Evolutionary conservation across 169 alveolate species (phyloP).

Genomic region (Plasmodium vivax): DNA sequence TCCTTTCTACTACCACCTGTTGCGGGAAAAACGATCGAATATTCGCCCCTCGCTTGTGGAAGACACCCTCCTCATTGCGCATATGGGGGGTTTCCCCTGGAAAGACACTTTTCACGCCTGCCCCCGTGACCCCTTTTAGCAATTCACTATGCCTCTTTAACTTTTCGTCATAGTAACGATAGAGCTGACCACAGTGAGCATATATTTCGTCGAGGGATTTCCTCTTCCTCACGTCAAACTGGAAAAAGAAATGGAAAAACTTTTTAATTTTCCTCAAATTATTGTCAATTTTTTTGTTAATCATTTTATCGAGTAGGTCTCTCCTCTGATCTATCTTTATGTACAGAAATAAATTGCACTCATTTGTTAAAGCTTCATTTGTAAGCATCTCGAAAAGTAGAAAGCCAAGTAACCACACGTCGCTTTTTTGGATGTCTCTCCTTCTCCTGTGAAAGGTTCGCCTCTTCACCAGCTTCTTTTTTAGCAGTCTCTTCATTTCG

Average conservation of each 20-base stretch:
- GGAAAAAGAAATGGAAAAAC: conserved; percentile 25
- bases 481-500: neutral
- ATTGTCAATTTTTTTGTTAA: conserved; percentile 1
- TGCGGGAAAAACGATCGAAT: neutral
- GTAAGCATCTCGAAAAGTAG: conserved; percentile 54
- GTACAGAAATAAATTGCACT: conserved; percentile 27
- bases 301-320: conserved; percentile 10
- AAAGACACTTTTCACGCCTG: neutral
- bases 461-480: conserved; percentile 5
- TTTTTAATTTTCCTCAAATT: neutral
- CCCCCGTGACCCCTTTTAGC: neutral
- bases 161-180: neutral
- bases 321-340: conserved; percentile 33
- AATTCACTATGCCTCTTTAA: conserved; percentile 5
- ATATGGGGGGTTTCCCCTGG: neutral
- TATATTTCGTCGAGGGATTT: conserved; percentile 15
- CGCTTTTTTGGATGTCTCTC: conserved; percentile 34
- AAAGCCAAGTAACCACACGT: conserved; percentile 46
- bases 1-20: neutral
- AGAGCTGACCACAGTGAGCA: neutral
- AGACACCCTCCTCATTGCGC: neutral
- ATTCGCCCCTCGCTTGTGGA: neutral
- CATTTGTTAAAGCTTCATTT: conserved; percentile 19
- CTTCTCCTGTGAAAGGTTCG: conserved; percentile 14
- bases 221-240: conserved; percentile 50